Base-by-base conservation (phyloP, 306 rosid species). In the Cucurbita moschata region DNA sequence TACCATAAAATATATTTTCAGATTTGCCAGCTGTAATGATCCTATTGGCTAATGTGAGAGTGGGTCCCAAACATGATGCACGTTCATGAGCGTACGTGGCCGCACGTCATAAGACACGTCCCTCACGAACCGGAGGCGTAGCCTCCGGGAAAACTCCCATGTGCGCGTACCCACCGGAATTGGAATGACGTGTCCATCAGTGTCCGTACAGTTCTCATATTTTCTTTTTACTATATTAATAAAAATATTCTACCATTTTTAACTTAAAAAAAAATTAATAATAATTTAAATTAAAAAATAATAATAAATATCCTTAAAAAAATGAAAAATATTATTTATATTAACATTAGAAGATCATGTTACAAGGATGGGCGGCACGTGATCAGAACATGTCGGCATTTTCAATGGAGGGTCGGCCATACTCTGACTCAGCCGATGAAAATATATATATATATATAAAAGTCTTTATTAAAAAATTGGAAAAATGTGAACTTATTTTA, bases 91-190 rank as follows among this genome's bases (percentile, higher is more conserved):
- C 9, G 10, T 65, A 65, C 52, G 53, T 65, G 71, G 53, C 16
- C 71, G 14, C 71, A 65, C 53, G n/a, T 43, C 53, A 65, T 65
- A 21, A 65, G 71, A 65, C 37, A 65, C 14, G 23, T 19, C n/a
- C 9, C 37, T 53, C 52, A 10, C 4, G 47, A 65, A 65, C 71
- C 38, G 71, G 71, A 40, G 71, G 71, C 71, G n/a, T 8, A n/a
- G 52, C 35, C 49, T 2, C n/a, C 38, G 5, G 37, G 7, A 2
- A 46, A 1, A 21, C 42, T 65, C 47, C 52, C 52, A 43, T 65
- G 52, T 65, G 71, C 71, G 69, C 53, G 52, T 53, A 42, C 30
- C 71, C 71, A 65, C 71, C 7, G 71, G 15, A 65, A 65, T 40
- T 4, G 5, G n/a, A 65, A 42, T 65, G 52, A 40, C 71, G 52